Percentiles rank a stretch among this genome's conserved stretches.
phyloP scores from a whole-genome alignment of 192 early-diverging fungal genomes.

The Jimgerdemannia lactiflua region DNA sequence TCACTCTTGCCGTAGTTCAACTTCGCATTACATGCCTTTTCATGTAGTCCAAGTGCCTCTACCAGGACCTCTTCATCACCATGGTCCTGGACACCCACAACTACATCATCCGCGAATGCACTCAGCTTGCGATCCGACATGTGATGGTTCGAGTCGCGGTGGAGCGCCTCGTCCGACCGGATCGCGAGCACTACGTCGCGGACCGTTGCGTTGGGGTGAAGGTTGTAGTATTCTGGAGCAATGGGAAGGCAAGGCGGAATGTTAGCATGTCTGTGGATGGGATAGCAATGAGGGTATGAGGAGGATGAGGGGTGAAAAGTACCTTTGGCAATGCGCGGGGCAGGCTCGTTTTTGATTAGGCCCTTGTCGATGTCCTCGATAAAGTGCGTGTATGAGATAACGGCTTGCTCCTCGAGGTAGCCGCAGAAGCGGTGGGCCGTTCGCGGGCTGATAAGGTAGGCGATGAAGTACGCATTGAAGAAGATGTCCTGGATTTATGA shows the following conservation, averaged over 20 bases:
- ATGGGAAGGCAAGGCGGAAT: background rate
- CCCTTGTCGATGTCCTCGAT: slow-evolving; percentile 75
- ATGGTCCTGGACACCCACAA: no score
- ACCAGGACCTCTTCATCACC: no score
- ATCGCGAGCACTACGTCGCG: slow-evolving; percentile 86
- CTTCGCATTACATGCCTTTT: no score
- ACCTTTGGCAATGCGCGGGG: slow-evolving; percentile 74
- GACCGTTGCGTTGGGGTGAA: slow-evolving; percentile 68
- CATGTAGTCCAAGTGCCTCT: no score
- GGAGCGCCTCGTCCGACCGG: slow-evolving; percentile 86
- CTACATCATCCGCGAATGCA: no score
- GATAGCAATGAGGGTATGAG: background rate
- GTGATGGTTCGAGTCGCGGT: slow-evolving; percentile 91
- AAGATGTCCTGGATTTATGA: slow-evolving; percentile 77
- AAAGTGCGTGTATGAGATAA: slow-evolving; percentile 87
- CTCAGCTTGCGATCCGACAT: slow-evolving; percentile 78
- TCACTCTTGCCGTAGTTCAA: no score
- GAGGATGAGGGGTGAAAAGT: background rate
- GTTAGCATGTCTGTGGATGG: background rate
- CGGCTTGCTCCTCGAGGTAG: slow-evolving; percentile 93
- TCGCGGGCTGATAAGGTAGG: slow-evolving; percentile 78
- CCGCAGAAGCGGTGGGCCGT: slow-evolving; percentile 85
- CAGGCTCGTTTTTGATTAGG: slow-evolving; percentile 62
- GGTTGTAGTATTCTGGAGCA: slow-evolving; percentile 68
- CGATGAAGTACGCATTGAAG: slow-evolving; percentile 83